Base-by-base conservation (phyloP, 2,329 filamentous ascomycete genomes). In the Aspergillus aculeatinus region DNA sequence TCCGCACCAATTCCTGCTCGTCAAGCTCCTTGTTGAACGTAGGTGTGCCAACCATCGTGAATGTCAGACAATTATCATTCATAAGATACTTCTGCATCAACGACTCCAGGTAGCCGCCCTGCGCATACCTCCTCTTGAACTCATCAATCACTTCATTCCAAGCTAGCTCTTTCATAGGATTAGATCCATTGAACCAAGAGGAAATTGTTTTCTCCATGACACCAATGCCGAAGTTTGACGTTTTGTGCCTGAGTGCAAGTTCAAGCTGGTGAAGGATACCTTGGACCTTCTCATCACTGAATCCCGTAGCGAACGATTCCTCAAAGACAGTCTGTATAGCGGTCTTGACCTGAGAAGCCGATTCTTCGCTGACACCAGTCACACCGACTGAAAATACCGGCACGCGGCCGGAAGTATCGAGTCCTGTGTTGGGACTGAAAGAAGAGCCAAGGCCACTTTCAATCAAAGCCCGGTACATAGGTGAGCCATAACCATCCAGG, bases 241-340 rank as follows among this genome's bases (percentile, higher is more conserved):
- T 97, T 81, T 98, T 98, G 79, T 99, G 92, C 78, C 97, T 97
- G 52, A 98, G 79, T 0, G 88, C 85, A n/a, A 99, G 83, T 73
- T 99, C 95, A 4, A 98, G 79, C 75, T 98, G 94, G 74, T 99
- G 95, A 57, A 99, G 83, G 64, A 96, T 90, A 2, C 95, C 95
- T 64, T 96, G 91, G 60, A 99, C 91, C 76, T 99, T 99, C 68
- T 88, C 87, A 69, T 88, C 83, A 60, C 95, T 92, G 67, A 99
- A 96, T 0, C 95, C 94, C 61, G 88, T 90, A 27, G 87, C 79
- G 19, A 87, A 84, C 6, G 86, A 86, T 50, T 91, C 87, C 27
- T 82, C 81, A 57, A 97, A 81, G 3, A 94, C 91, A 31, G 85
- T 85, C 59, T 88, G 85, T 31, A 97, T 85, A 25, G 86, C 87